Base-by-base conservation (phyloP, 352 stramenopile species). In the Pythium sp. region DNA sequence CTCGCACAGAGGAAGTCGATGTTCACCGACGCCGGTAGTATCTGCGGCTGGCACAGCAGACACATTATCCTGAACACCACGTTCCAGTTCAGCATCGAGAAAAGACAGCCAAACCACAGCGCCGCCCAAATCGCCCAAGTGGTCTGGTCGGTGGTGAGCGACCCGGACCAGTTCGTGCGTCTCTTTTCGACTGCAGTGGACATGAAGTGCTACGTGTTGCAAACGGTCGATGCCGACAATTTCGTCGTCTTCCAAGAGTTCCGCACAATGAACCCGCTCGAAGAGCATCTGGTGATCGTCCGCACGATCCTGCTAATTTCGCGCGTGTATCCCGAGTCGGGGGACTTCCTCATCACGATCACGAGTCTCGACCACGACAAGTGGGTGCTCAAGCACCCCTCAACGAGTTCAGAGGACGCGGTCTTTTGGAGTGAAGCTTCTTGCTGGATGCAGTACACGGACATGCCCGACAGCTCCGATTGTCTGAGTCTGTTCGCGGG, bases 161-260 rank as follows among this genome's bases (percentile, higher is more conserved):
- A 66, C 28, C 66, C 66, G 32, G 22, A 26, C 28, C 49, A 24
- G 20, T 62, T 67, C 7, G 36, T 7, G 4, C 24, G 20, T 1
- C 22, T 71, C 22, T 57, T 67, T 51, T 67, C 66, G 32, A 18
- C 18, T 2, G 58, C 53, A 1, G 51, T 67, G 34, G 60, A 56
- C 11, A 71, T 71, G 66, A 62, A 58, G 28, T 67, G 49, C 51
- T 28, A 28, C 51, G 5, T 66, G 49, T n/a, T 71, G 9, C 66
- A 71, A 26, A 8, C 11, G 7, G 22, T 71, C n/a, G 66, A 71
- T 43, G 58, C 12, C 12, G 66, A 71, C 58, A 71, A 66, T 32
- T 28, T 67, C 26, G 60, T 71, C 26, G 41, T 62, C 0, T 54
- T 65, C 38, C 66, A 71, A 38, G 66, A 71, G 51, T 41, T 58